These are phyloP conservation scores for Aechmea fasciata DNA, from an alignment of 176 grass and related monocot species.

Conservation along the genomic window DNA sequence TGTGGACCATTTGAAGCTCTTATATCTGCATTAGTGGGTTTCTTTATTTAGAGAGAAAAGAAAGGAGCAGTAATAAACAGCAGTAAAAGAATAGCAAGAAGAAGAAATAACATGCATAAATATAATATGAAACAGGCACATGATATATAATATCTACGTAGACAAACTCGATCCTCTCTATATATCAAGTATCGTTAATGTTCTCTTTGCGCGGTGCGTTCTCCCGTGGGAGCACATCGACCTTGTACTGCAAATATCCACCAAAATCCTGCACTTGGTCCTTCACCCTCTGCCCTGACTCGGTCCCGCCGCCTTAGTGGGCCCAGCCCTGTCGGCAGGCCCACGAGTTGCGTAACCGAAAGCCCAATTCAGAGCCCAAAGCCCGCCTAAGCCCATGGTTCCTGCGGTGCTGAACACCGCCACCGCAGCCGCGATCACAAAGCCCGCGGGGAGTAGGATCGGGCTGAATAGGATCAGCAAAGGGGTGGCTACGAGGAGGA, in stretches of 20 bases:
- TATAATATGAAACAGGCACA: too few species aligned
- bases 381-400: background rate
- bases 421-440: background rate
- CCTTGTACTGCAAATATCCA: background rate
- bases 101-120: too few species aligned
- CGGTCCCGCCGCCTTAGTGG: background rate
- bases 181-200: too few species aligned
- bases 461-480: constrained; percentile 8
- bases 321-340: background rate
- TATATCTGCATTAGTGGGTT: too few species aligned
- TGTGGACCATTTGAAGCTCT: too few species aligned
- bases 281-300: background rate
- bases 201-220: background rate
- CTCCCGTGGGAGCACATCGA: background rate
- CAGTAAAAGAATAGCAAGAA: too few species aligned
- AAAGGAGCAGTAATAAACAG: too few species aligned
- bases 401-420: background rate
- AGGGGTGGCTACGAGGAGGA: constrained; percentile 6
- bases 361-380: background rate
- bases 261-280: background rate
- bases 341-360: background rate
- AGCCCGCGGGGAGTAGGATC: background rate
- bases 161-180: too few species aligned
- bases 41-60: too few species aligned
- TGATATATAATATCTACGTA: too few species aligned